Base-by-base conservation (phyloP, 2,329 filamentous ascomycete species). In the Helotiales sp. region DNA sequence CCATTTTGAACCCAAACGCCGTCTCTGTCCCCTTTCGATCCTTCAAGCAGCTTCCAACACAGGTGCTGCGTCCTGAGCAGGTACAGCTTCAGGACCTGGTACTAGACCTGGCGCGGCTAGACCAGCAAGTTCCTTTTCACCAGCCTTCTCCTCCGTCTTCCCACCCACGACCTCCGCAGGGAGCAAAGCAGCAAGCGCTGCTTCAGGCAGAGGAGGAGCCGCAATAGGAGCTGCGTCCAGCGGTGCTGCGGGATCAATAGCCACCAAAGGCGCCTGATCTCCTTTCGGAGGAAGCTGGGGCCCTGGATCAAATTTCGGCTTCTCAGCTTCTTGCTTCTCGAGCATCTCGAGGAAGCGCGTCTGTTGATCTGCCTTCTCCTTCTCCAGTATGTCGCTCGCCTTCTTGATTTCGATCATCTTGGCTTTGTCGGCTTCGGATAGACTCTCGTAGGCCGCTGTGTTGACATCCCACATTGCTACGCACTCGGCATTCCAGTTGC, bases 401-500 rank as follows among this genome's bases (percentile, higher is more conserved):
- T 73, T 69, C 64, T 75, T 76, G 15, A 71, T 66, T 2, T 66
- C 68, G 17, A 76, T 75, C 63, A 71, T 67, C 68, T 81, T 80
- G 63, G 85, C 84, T 77, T 89, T 85, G 72, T 91, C 87, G 57
- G 88, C 86, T 7, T 85, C 83, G 0, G 85, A 77, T 6, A 91
- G 78, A 28, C 81, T 81, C 6, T 87, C 84, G 77, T 89, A 92
- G 22, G 82, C 83, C 1, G 84, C 86, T 0, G 86, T 86, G 72
- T 91, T 85, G 70, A 84, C 82, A 70, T 92, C 89, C 89, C 89
- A 92, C 71, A 84, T 80, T 28, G 80, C 80, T 11, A 92, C 87
- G 72, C 90, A 92, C 4, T 87, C 85, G 5, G 80, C 77, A 50
- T 88, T 83, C 89, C 89, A 92, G 74, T 92, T 92, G 78, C 89